A percentile compares a stretch with the other conserved stretches of the same genome.
Conservation (phyloP, 2,329 filamentous ascomycete species). For the Aureobasidium pullulans region DNA sequence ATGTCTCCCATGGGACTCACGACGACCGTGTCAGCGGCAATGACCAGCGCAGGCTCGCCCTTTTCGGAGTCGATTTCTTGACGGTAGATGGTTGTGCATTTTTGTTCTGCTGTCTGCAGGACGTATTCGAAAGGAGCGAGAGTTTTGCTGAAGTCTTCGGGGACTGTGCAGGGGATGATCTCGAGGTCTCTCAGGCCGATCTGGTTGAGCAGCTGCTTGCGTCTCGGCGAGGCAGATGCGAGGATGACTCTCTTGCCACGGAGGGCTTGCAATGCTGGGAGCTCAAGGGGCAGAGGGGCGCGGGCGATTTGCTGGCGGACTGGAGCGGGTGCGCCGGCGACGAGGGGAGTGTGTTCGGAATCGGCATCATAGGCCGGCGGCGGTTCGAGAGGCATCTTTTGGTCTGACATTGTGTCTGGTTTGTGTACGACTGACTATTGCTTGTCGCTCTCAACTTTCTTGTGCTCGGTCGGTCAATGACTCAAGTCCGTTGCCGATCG, state of each 20-base stretch:
- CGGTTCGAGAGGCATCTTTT: constrained; percentile 33
- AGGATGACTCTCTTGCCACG: constrained; percentile 77
- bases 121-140: constrained; percentile 87
- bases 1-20: constrained; percentile 71
- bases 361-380: constrained; percentile 37
- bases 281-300: constrained; percentile 60
- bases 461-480: background rate
- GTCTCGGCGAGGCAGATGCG: constrained; percentile 79
- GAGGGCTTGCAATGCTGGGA: constrained; percentile 72
- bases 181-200: constrained; percentile 77
- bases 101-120: constrained; percentile 73
- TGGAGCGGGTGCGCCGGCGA: constrained; percentile 19
- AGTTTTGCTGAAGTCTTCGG: constrained; percentile 77
- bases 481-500: background rate
- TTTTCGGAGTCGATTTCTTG: constrained; percentile 49
- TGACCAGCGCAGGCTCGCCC: constrained; percentile 73
- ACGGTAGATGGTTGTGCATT: constrained; percentile 68
- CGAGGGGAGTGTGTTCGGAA: constrained; percentile 19
- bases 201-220: constrained; percentile 69
- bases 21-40: constrained; percentile 87
- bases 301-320: constrained; percentile 29
- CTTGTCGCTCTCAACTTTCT: background rate
- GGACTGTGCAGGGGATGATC: constrained; percentile 71
- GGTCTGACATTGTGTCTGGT: constrained; percentile 18
- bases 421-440: background rate